Conservation (phyloP, 2,329 filamentous ascomycete genomes). For the Neonectria ditissima region DNA sequence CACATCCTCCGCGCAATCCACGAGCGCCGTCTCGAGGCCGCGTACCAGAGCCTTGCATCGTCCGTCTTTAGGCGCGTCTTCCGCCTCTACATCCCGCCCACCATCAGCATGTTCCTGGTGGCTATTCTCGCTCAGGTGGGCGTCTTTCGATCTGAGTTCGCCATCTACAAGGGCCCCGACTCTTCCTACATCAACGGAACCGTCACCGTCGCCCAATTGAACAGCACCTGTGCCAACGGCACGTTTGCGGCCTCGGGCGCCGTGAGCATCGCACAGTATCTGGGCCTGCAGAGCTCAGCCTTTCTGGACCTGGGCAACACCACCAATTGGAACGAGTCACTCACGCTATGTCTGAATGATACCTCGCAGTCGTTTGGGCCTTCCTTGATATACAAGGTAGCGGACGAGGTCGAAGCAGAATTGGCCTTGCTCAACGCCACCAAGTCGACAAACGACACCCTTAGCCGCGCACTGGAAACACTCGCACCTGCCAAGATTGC, state of each 20-base stretch:
- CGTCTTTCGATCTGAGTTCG: constrained; percentile 50
- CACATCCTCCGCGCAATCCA: constrained; percentile 54
- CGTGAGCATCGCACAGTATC: constrained; percentile 44
- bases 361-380: constrained; percentile 47
- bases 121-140: constrained; percentile 54
- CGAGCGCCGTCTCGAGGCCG: constrained; percentile 50
- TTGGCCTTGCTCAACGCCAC: constrained; percentile 24
- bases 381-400: constrained; percentile 45
- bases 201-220: constrained; percentile 42
- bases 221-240: constrained; percentile 44
- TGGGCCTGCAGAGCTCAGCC: constrained; percentile 44
- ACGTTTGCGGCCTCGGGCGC: constrained; percentile 44
- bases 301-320: constrained; percentile 47
- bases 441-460: constrained; percentile 14
- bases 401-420: constrained; percentile 30
- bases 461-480: neutral
- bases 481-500: neutral
- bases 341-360: constrained; percentile 51
- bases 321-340: constrained; percentile 44
- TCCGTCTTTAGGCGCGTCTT: constrained; percentile 54
- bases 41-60: constrained; percentile 53
- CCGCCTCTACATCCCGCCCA: constrained; percentile 55
- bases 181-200: constrained; percentile 56
- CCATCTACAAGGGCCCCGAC: constrained; percentile 53
- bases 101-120: constrained; percentile 55